Percentiles rank a stretch among this genome's conserved stretches.
These are phyloP conservation scores for Aspergillus baeticus DNA, from an alignment of 495 filamentous ascomycete genomes.

Conservation along the genomic window DNA sequence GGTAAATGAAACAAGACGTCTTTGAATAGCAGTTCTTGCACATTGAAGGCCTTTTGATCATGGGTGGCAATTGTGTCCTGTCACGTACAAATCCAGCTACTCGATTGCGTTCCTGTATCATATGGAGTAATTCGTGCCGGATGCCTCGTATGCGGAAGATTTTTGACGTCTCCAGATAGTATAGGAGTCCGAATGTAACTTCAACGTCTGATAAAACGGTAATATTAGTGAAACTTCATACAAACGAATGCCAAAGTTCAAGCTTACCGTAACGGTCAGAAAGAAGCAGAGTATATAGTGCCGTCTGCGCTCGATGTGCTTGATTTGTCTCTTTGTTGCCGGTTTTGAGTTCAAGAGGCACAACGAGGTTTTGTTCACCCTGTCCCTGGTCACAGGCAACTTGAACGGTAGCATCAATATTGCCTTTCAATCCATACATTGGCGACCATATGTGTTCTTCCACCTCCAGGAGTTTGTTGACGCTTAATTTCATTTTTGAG, in stretches of 20 bases:
- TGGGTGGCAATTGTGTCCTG: constrained; percentile 73
- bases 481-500: constrained; percentile 69
- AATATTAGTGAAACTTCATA: too few relatives aligned
- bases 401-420: constrained; percentile 97
- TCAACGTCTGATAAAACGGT: constrained; percentile 73
- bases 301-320: constrained; percentile 87
- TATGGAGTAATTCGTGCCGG: constrained; percentile 82
- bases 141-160: constrained; percentile 81
- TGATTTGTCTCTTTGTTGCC: constrained; percentile 73
- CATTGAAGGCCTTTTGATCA: constrained; percentile 74
- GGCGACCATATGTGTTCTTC: constrained; percentile 98
- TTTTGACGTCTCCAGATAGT: constrained; percentile 88
- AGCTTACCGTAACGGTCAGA: constrained; percentile 82
- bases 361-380: constrained; percentile 66
- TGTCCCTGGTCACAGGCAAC: constrained; percentile 71
- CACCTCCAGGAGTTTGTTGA: constrained; percentile 92
- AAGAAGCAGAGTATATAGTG: constrained; percentile 87
- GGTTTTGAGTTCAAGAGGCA: constrained; percentile 94
- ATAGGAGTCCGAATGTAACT: constrained; percentile 82
- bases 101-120: constrained; percentile 95
- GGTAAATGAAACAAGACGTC: constrained; percentile 86
- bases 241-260: too few relatives aligned
- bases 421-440: constrained; percentile 94
- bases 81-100: constrained; percentile 82
- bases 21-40: constrained; percentile 88